Evolutionary conservation across 176 grass and related monocot species (phyloP).

Genomic region (Avena atlantica): DNA sequence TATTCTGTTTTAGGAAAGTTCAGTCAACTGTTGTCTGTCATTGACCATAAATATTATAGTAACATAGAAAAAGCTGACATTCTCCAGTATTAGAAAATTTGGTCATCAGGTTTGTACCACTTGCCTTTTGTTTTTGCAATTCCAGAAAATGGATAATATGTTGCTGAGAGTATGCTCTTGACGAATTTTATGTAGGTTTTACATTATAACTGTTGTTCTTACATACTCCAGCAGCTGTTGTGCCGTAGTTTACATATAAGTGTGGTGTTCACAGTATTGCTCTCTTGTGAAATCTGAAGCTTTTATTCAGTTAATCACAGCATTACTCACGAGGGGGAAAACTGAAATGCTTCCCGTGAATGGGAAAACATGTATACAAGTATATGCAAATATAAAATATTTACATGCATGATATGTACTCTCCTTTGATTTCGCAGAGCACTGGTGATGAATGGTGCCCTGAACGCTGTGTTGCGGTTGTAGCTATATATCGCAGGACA

Average conservation of each 20-base stretch:
- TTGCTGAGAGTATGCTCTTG: neutral
- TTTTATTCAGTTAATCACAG: neutral
- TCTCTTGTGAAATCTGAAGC: neutral
- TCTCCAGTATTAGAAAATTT: neutral
- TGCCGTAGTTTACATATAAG: neutral
- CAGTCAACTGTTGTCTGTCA: conserved; percentile 7
- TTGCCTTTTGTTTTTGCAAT: neutral
- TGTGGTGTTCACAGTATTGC: conserved; percentile 11
- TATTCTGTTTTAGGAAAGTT: conserved; percentile 26
- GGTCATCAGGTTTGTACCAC: neutral
- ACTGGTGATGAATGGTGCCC: too few species aligned
- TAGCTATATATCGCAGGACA: too few species aligned
- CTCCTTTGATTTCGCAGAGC: too few species aligned
- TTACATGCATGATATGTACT: too few species aligned
- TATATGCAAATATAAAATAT: too few species aligned
- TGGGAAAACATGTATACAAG: too few species aligned
- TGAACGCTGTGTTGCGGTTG: too few species aligned
- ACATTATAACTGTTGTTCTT: neutral
- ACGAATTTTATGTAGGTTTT: conserved; percentile 24
- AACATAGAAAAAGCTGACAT: conserved; percentile 20
- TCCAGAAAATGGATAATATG: conserved; percentile 23
- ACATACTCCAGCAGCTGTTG: neutral
- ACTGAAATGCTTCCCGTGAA: neutral
- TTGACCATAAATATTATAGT: neutral
- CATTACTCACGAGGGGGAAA: neutral